A percentile compares a stretch with the other conserved stretches of the same genome.
phyloP scores from a whole-genome alignment of 441 rosid genomes.

The Adansonia grandidieri region DNA sequence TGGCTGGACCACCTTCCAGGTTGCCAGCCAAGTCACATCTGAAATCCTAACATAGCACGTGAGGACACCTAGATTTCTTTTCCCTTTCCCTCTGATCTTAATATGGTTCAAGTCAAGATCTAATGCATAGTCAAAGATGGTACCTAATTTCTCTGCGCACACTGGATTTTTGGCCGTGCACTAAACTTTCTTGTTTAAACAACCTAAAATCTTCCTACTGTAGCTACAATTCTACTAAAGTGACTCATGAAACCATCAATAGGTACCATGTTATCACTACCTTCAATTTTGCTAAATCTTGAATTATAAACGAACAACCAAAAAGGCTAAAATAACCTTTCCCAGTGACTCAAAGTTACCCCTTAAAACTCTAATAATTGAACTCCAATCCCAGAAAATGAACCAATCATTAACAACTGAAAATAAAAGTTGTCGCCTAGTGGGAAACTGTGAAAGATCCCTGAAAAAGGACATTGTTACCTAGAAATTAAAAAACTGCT shows the following conservation, averaged over 20 bases:
- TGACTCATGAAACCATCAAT: background rate
- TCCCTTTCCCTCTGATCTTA: background rate
- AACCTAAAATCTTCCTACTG: conserved; percentile 2
- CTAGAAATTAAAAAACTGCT: background rate
- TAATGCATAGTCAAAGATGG: background rate
- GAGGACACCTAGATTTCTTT: background rate
- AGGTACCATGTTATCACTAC: background rate
- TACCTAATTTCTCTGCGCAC: background rate
- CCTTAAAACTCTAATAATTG: conserved; percentile 14
- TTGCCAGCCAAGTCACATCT: conserved; percentile 16
- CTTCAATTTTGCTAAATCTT: conserved; percentile 10
- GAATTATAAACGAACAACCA: background rate
- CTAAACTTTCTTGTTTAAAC: background rate
- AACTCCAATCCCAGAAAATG: conserved; percentile 17
- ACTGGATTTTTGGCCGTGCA: background rate
- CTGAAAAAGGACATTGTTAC: conserved; percentile 8
- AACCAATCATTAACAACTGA: background rate
- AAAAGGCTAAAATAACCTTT: conserved; percentile 3
- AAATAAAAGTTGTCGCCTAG: conserved; percentile 3
- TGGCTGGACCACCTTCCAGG: conserved; percentile 10
- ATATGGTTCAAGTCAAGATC: conserved; percentile 7
- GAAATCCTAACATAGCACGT: conserved; percentile 12
- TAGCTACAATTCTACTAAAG: background rate
- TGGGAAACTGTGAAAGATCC: conserved; percentile 17
- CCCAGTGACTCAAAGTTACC: background rate